These are phyloP conservation scores for Emmonsiellopsis sp. DNA, from an alignment of 2,329 filamentous ascomycete genomes.

Conservation along the genomic window DNA sequence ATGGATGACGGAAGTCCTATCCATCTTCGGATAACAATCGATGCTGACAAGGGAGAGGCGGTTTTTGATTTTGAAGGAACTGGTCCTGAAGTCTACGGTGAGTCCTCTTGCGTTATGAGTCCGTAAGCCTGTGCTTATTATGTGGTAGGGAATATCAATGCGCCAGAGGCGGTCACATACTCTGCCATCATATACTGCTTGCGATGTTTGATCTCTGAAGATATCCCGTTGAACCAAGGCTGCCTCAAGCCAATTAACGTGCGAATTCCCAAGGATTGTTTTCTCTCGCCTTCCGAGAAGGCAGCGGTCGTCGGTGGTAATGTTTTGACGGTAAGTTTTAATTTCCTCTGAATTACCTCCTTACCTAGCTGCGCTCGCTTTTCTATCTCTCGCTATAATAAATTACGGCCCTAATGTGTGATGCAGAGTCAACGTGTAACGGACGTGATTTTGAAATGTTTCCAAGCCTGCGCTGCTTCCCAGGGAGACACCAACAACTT, in stretches of 20 bases:
- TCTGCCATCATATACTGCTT: conserved; percentile 75
- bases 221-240: conserved; percentile 76
- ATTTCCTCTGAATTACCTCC: background rate
- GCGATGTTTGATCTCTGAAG: conserved; percentile 62
- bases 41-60: conserved; percentile 60
- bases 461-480: conserved; percentile 63
- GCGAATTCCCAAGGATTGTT: conserved; percentile 58
- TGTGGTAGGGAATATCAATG: conserved; percentile 56
- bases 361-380: background rate
- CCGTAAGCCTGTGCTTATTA: background rate
- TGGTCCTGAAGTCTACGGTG: conserved; percentile 62
- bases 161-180: conserved; percentile 67
- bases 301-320: conserved; percentile 73
- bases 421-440: conserved; percentile 56
- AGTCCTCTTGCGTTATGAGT: conserved; percentile 10
- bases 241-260: conserved; percentile 65
- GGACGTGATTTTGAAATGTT: conserved; percentile 68
- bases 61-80: conserved; percentile 70
- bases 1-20: conserved; percentile 82
- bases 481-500: conserved; percentile 74
- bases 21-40: conserved; percentile 60
- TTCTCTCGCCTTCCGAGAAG: conserved; percentile 61
- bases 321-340: conserved; percentile 50
- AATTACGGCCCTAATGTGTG: background rate
- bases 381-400: background rate